Percentiles rank a stretch among this genome's conserved stretches.
Evolutionary conservation across 495 filamentous ascomycete species (phyloP).

Genomic region (Talaromyces trachyspermus): DNA sequence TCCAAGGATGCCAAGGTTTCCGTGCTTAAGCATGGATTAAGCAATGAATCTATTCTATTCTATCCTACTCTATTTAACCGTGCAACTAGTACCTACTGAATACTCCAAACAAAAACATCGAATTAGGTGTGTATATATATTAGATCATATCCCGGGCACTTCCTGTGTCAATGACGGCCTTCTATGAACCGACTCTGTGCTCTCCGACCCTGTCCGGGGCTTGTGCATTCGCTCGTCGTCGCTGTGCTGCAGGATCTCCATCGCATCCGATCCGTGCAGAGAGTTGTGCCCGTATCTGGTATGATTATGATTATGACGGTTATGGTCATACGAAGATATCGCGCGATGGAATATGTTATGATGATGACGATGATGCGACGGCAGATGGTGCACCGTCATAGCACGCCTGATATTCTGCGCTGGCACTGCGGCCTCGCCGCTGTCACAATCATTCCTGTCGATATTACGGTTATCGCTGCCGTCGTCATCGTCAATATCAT

Average conservation of each 20-base stretch:
- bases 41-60: no score
- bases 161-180: not conserved
- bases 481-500: slow-evolving; percentile 6
- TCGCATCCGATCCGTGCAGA: not conserved
- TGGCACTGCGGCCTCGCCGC: not conserved
- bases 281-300: not conserved
- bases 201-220: not conserved
- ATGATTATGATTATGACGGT: not conserved
- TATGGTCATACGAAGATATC: not conserved
- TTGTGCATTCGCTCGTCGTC: not conserved
- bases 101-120: no score
- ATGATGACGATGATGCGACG: not conserved
- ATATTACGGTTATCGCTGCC: slow-evolving; percentile 3
- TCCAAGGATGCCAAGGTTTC: no score
- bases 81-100: no score
- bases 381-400: not conserved
- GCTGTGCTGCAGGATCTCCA: not conserved
- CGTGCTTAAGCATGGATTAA: no score
- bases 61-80: no score
- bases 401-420: not conserved
- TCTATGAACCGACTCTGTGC: not conserved
- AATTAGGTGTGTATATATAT: no score
- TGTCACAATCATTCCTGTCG: not conserved
- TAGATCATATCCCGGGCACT: no score
- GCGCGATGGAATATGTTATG: not conserved